Percentiles rank a stretch among this genome's conserved stretches.
Conservation (phyloP, 1,284 basidiomycete species). For the Fereydounia khargensis region DNA sequence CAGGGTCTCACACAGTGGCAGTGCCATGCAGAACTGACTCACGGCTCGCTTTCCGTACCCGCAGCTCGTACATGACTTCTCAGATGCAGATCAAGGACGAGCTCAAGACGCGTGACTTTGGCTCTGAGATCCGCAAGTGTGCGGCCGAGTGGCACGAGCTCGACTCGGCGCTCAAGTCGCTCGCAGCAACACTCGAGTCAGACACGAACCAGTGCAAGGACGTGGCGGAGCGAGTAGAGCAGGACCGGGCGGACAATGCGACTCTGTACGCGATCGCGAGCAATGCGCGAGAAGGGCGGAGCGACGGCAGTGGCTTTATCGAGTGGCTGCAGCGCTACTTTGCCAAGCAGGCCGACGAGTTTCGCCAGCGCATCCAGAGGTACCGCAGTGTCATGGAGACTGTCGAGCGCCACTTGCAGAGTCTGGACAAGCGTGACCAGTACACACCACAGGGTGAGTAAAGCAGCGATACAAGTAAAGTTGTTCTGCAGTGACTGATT, state of each 20-base stretch:
- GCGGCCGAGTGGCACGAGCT: constrained; percentile 42
- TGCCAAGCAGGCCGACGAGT: constrained; percentile 30
- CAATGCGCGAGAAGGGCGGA: constrained; percentile 36
- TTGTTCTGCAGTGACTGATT: background rate
- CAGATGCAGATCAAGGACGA: constrained; percentile 41
- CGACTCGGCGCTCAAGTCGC: constrained; percentile 37
- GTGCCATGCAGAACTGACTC: no score
- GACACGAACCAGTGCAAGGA: constrained; percentile 27
- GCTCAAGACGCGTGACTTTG: constrained; percentile 37
- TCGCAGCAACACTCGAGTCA: constrained; percentile 37
- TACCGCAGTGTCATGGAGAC: constrained; percentile 52
- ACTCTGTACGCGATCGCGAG: constrained; percentile 41
- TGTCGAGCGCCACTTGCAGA: constrained; percentile 44
- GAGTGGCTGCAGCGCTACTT: constrained; percentile 49
- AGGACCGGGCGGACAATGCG: constrained; percentile 42
- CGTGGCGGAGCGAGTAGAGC: constrained; percentile 31
- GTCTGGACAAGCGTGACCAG: constrained; percentile 33
- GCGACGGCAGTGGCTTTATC: constrained; percentile 35
- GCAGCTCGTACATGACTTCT: constrained; percentile 15
- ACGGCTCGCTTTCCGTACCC: no score
- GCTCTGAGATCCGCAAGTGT: constrained; percentile 35
- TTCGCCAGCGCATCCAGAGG: constrained; percentile 38
- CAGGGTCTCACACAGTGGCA: no score
- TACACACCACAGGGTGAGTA: constrained; percentile 35
- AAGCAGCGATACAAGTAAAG: no score